Conservation (phyloP, 495 filamentous ascomycete species). For the Aspergillus wentii region DNA sequence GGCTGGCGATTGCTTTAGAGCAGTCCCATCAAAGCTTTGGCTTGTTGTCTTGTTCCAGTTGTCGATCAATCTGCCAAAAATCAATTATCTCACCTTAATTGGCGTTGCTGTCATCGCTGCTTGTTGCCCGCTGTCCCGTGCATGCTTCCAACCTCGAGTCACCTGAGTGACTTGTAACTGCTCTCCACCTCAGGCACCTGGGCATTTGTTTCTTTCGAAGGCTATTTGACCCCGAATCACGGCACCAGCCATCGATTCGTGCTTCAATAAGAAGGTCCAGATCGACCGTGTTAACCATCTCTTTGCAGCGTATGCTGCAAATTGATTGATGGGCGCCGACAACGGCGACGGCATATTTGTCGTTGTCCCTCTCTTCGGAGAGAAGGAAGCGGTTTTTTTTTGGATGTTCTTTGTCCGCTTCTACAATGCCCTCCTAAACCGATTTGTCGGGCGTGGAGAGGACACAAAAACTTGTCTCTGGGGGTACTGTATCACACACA, state of each 20-base stretch:
- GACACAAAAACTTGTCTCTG: slow-evolving; percentile 86
- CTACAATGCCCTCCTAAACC: slow-evolving; percentile 49
- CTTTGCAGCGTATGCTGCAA: slow-evolving; percentile 47
- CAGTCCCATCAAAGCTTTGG: slow-evolving; percentile 21
- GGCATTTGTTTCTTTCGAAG: slow-evolving; percentile 11
- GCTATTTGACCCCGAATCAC: slow-evolving; percentile 45
- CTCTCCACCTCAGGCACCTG: slow-evolving; percentile 29
- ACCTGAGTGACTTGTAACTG: slow-evolving; percentile 40
- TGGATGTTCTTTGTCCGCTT: slow-evolving; percentile 80
- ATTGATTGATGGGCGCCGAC: slow-evolving; percentile 67
- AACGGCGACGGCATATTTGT: slow-evolving; percentile 21
- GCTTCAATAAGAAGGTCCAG: slow-evolving; percentile 43
- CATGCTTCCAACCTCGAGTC: slow-evolving; percentile 35
- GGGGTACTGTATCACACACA: slow-evolving; percentile 75
- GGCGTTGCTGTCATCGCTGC: slow-evolving; percentile 14
- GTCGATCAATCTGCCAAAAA: slow-evolving; percentile 21
- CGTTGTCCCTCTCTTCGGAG: slow-evolving; percentile 29
- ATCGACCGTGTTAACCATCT: slow-evolving; percentile 75
- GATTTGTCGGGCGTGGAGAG: slow-evolving; percentile 43
- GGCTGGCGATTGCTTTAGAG: slow-evolving; percentile 10
- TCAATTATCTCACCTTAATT: slow-evolving; percentile 15
- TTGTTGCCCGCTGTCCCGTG: slow-evolving; percentile 32
- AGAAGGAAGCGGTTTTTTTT: slow-evolving; percentile 71
- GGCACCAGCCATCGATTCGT: slow-evolving; percentile 49
- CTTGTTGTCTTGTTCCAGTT: slow-evolving; percentile 38